phyloP scores from a whole-genome alignment of 805 yeast species.

The Teunomyces lycoperdinae region DNA sequence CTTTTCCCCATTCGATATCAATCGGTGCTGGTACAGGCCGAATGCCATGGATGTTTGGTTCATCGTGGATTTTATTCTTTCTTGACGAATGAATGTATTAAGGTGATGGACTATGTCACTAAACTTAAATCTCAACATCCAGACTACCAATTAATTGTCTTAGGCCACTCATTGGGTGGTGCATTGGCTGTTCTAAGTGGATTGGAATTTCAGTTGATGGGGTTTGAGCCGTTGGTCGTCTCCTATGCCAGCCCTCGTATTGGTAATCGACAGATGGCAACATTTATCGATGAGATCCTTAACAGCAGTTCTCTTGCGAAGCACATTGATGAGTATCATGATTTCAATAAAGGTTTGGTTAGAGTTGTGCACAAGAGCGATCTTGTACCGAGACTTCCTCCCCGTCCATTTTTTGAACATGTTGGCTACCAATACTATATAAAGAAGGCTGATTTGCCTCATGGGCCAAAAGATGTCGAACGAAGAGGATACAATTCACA shows the following conservation, averaged over 20 bases:
- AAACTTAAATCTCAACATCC: conserved; percentile 36
- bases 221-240: conserved; percentile 52
- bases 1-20: conserved; percentile 44
- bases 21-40: conserved; percentile 36
- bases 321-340: conserved; percentile 18
- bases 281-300: conserved; percentile 52
- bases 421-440: conserved; percentile 54
- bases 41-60: conserved; percentile 52
- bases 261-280: conserved; percentile 51
- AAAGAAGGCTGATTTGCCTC: conserved; percentile 38
- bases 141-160: conserved; percentile 48
- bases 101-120: conserved; percentile 35
- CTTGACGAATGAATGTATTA: conserved; percentile 37
- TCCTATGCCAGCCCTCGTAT: conserved; percentile 65
- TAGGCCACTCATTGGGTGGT: conserved; percentile 80
- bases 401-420: conserved; percentile 41
- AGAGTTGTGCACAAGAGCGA: conserved; percentile 61
- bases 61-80: conserved; percentile 64
- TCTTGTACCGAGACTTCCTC: conserved; percentile 59
- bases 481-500: not conserved
- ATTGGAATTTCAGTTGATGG: conserved; percentile 55
- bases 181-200: conserved; percentile 66
- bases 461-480: conserved; percentile 12
- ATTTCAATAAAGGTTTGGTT: conserved; percentile 39
- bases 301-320: conserved; percentile 28